Conservation (phyloP, 768 basidiomycete species). For the Dentipellis fragilis region DNA sequence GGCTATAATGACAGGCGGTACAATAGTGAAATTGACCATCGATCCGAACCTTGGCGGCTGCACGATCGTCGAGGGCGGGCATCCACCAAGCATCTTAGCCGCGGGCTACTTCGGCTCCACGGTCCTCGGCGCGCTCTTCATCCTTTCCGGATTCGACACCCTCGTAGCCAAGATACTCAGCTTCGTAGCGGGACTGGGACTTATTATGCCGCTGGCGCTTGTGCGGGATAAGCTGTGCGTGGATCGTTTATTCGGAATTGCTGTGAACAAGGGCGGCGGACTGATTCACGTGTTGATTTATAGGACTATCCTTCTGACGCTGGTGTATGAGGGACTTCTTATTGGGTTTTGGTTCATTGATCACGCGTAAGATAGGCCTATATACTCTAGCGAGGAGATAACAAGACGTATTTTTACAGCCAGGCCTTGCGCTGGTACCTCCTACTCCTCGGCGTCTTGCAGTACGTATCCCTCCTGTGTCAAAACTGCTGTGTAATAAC, state of each 20-base stretch:
- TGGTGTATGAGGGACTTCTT: slow-evolving; percentile 75
- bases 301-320: slow-evolving; percentile 79
- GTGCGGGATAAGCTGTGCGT: slow-evolving; percentile 86
- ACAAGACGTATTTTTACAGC: slow-evolving; percentile 25
- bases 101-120: slow-evolving; percentile 81
- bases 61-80: slow-evolving; percentile 70
- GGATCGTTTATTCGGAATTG: not conserved
- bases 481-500: too few species aligned
- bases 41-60: slow-evolving; percentile 76
- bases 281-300: not conserved
- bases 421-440: slow-evolving; percentile 80
- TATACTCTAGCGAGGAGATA: slow-evolving; percentile 1
- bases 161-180: slow-evolving; percentile 89
- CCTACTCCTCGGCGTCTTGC: slow-evolving; percentile 77
- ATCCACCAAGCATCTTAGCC: slow-evolving; percentile 58
- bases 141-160: slow-evolving; percentile 79
- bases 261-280: not conserved
- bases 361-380: slow-evolving; percentile 55
- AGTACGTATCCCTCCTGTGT: slow-evolving; percentile 30
- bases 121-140: slow-evolving; percentile 71
- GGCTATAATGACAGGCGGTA: slow-evolving; percentile 75
- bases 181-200: slow-evolving; percentile 79
- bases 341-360: slow-evolving; percentile 94
- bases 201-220: slow-evolving; percentile 76
- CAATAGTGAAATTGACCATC: slow-evolving; percentile 70